A percentile compares a stretch with the other conserved stretches of the same genome.
Conservation (phyloP, 1,139 yeast species). For the Yamadazyma membranifaciens region DNA sequence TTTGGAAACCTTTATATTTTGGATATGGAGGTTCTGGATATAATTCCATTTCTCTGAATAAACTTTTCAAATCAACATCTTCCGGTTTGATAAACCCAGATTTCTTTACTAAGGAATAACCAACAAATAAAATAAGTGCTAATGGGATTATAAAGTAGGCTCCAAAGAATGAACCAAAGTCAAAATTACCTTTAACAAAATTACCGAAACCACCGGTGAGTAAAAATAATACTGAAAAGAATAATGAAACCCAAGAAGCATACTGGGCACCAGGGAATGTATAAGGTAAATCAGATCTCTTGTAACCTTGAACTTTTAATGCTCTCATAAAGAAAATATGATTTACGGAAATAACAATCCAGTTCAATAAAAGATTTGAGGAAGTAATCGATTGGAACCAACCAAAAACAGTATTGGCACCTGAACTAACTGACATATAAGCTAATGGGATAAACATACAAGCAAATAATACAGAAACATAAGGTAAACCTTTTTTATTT, state of each 20-base stretch:
- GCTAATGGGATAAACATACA: slow-evolving; percentile 59
- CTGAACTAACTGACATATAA: slow-evolving; percentile 32
- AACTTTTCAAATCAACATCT: slow-evolving; percentile 31
- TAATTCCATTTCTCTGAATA: slow-evolving; percentile 33
- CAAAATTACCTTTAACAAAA: slow-evolving; percentile 35
- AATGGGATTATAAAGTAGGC: slow-evolving; percentile 40
- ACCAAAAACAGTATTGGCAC: slow-evolving; percentile 40
- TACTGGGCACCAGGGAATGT: slow-evolving; percentile 24
- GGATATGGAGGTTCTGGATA: slow-evolving; percentile 37
- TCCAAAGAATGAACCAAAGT: slow-evolving; percentile 32
- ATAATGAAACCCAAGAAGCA: slow-evolving; percentile 37
- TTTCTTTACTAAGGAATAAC: slow-evolving; percentile 28
- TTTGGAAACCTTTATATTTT: slow-evolving; percentile 18
- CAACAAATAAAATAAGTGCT: slow-evolving; percentile 21
- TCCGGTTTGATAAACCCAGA: slow-evolving; percentile 25
- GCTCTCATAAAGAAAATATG: slow-evolving; percentile 39
- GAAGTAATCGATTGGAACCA: slow-evolving; percentile 43
- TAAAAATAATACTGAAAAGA: slow-evolving; percentile 29
- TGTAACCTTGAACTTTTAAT: slow-evolving; percentile 34
- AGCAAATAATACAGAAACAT: slow-evolving; percentile 36
- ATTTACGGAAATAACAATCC: slow-evolving; percentile 32
- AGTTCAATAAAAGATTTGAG: slow-evolving; percentile 41
- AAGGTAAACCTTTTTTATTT: slow-evolving; percentile 38
- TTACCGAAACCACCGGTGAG: slow-evolving; percentile 41
- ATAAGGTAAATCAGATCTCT: slow-evolving; percentile 25